Conservation (phyloP, 2,329 filamentous ascomycete species). For the Fusarium dimerum region DNA sequence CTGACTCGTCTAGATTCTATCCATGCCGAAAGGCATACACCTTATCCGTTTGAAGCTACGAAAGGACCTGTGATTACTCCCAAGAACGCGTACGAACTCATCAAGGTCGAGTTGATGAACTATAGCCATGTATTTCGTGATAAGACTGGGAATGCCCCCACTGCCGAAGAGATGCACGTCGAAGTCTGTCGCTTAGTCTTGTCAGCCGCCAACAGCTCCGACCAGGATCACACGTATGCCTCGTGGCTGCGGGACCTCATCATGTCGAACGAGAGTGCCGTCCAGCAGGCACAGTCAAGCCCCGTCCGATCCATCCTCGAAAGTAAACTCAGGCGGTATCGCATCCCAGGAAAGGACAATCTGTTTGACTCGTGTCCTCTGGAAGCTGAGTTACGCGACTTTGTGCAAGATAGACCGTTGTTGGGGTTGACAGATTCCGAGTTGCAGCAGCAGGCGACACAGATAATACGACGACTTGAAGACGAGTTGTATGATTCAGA, state of each 20-base stretch:
- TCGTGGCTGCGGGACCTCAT: conserved; percentile 18
- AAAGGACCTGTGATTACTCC: conserved; percentile 4
- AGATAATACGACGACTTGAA: conserved; percentile 3
- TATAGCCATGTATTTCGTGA: conserved; percentile 9
- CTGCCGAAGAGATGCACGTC: conserved; percentile 9
- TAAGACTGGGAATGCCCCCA: not conserved
- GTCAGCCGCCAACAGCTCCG: conserved; percentile 7
- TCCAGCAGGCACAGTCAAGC: conserved; percentile 5
- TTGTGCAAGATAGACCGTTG: not conserved
- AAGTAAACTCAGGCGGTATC: not conserved
- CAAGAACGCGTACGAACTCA: conserved; percentile 10
- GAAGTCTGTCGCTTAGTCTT: conserved; percentile 14
- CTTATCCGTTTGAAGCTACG: conserved; percentile 14
- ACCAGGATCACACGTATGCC: not conserved
- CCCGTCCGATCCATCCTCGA: conserved; percentile 4
- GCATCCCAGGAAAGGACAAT: conserved; percentile 1
- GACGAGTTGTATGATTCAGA: conserved; percentile 5
- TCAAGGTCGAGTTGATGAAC: conserved; percentile 12
- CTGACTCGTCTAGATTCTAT: too few relatives aligned
- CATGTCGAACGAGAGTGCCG: conserved; percentile 4
- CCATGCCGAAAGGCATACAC: conserved; percentile 2
- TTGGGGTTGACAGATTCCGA: conserved; percentile 3
- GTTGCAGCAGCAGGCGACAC: conserved; percentile 8
- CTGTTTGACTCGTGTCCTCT: conserved; percentile 6
- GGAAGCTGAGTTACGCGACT: conserved; percentile 1